Conservation (phyloP, 208 protist genomes). For the Acanthamoeba divionensis region DNA sequence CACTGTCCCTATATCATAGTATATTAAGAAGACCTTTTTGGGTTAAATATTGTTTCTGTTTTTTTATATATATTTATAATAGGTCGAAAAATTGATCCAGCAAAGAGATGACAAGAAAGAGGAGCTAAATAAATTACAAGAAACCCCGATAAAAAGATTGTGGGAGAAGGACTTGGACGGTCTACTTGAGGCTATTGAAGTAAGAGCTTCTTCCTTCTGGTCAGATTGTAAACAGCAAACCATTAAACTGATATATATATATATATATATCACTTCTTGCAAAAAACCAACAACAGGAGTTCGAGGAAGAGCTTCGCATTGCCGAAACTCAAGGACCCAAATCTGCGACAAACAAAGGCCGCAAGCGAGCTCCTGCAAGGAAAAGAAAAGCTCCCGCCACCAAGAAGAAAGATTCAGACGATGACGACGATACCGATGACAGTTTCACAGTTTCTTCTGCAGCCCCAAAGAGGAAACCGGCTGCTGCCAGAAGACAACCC, state of each 20-base stretch:
- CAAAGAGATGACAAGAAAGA: conserved; percentile 35
- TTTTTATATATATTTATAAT: not conserved
- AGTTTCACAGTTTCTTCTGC: too few relatives aligned
- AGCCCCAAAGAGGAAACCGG: not conserved
- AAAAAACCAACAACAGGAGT: not conserved
- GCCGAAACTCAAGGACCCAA: not conserved
- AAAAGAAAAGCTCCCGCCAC: not conserved
- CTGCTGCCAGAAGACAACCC: not conserved
- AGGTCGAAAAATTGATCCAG: conserved; percentile 38
- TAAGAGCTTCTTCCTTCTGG: not conserved
- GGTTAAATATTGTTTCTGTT: not conserved
- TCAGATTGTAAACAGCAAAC: not conserved
- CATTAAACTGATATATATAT: not conserved
- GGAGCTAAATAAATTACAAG: conserved; percentile 30
- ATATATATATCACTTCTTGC: not conserved
- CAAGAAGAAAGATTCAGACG: conserved; percentile 30
- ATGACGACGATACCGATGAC: not conserved
- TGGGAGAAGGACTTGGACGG: conserved; percentile 40
- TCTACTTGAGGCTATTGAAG: conserved; percentile 22
- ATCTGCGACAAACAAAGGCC: not conserved
- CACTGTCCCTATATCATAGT: not conserved
- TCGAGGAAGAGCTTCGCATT: not conserved
- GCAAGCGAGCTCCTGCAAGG: not conserved
- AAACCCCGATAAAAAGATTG: not conserved
- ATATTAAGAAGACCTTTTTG: not conserved